phyloP scores from a whole-genome alignment of 2,329 filamentous ascomycete species.

The Hypocreales sp. region DNA sequence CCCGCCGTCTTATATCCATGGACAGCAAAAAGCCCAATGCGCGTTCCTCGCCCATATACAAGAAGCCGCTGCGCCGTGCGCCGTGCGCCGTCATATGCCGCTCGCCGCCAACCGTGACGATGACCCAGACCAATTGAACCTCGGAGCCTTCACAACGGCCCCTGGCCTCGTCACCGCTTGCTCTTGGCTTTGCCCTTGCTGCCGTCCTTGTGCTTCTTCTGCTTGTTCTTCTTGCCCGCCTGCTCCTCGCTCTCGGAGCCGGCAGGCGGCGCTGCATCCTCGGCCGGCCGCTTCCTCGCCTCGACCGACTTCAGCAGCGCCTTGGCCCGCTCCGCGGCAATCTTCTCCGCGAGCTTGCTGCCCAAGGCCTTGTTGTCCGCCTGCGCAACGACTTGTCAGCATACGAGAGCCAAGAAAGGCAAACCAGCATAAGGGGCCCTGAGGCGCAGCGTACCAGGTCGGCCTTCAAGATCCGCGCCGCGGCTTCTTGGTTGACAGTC shows the following conservation, averaged over 20 bases:
- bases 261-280: conserved; percentile 12
- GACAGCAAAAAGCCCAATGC: too few relatives aligned
- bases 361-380: conserved; percentile 36
- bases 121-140: too few relatives aligned
- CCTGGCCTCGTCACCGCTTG: too few relatives aligned
- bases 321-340: conserved; percentile 39
- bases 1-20: too few relatives aligned
- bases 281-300: conserved; percentile 27
- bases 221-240: conserved; percentile 17
- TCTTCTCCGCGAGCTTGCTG: conserved; percentile 36
- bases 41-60: too few relatives aligned
- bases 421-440: too few relatives aligned
- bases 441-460: conserved; percentile 46
- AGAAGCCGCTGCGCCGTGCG: too few relatives aligned
- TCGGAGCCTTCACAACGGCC: too few relatives aligned
- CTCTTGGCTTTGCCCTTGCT: conserved; percentile 3
- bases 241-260: conserved; percentile 6
- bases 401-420: background rate
- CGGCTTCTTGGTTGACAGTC: conserved; percentile 59
- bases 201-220: conserved; percentile 12
- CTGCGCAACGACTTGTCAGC: conserved; percentile 12
- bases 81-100: too few relatives aligned
- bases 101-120: background rate
- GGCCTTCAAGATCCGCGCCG: conserved; percentile 66
- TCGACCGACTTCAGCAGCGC: conserved; percentile 30